Evolutionary conservation across 2,329 filamentous ascomycete species (phyloP), one percentile per base, ranked within the genome.

Genomic region (Rhynchosporium graminicola): DNA sequence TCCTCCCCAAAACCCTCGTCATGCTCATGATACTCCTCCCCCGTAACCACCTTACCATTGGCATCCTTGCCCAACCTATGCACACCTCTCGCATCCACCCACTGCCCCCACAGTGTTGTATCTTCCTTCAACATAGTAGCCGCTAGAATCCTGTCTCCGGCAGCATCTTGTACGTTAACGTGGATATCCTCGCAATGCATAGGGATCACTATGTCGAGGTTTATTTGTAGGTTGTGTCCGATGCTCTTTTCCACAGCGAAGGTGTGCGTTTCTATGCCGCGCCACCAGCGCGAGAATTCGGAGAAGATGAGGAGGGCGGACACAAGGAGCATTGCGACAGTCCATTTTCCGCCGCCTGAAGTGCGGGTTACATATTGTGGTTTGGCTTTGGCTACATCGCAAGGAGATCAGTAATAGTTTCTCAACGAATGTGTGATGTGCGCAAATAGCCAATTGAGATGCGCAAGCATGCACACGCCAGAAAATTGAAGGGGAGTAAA

Each of bases 211-310:
- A 96, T 82, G 77, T 99, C 95, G 62, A 99, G 80, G 79, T 99
- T 99, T 78, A 99, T 89, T 77, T 98, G 93, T 75, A 99, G 84
- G 66, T 87, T 83, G 76, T 92, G 92, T 2, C 90, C 89, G 45
- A 99, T 83, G 68, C 91, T 91, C 77, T 96, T 95, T 77, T 98
- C 95, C 61, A 99, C 94, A 64, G 88, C 88, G 77, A 98, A 99
- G 64, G 90, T 91, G 76, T 98, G 94, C 61, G 86, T 87, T 73
- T 97, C 95, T 59, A 84, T 80, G 70, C 95, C 95, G 62, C 82
- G 81, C 84, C 91, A 95, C 92, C 94, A 98, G 60, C 88, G 87
- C 65, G 80, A 76, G 40, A 95, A 80, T 77, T 99, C 95, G 57
- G 87, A 86, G 79, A 89, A 86, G 69, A 91, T 81, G 63, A 99